Base-by-base conservation (phyloP, 495 filamentous ascomycete species). In the Penicillium argentinense region DNA sequence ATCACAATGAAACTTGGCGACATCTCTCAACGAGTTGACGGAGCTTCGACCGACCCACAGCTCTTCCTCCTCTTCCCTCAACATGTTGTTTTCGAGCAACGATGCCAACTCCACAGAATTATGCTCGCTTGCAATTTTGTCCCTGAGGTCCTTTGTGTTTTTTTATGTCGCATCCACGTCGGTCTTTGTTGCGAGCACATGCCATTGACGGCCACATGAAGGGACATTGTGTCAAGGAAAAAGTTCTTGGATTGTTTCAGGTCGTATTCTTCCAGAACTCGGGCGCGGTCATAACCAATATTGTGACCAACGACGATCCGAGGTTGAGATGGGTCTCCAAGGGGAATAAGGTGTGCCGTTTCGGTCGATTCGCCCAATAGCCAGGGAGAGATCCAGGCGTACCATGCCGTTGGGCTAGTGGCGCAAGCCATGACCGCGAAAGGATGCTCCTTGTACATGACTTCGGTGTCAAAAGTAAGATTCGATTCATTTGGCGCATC, bases 161-260 rank as follows among this genome's bases (percentile, higher is more conserved):
- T 99, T 57, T 88, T 86, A 57, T 95, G 87, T 52, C 90, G 93
- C 84, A 95, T 87, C 93, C 93, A 99, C 1, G 88, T 93, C 7
- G 93, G 93, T 39, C 93, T 79, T 64, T 99, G 93, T 43, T 86
- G 86, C 8, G 93, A 97, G 62, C 93, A 99, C 93, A 99, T 99
- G 23, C 93, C 93, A 58, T 99, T 99, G 7, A 96, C 91, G 9
- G 93, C 93, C 6, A 97, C 91, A 62, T 99, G 93, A 39, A 99
- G 75, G 7, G 91, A 96, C 93, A 99, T 99, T 2, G 93, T 99
- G 71, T 99, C 93, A 19, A 99, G 63, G 57, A 96, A 99, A 30
- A 81, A 88, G 53, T 88, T 97, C 40, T 80, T 81, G 18, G 89
- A 82, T 61, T 95, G 91, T 39, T 77, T 67, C 28, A 97, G 62